phyloP scores from a whole-genome alignment of 1,139 yeast species.

The Kodamaea suecica region DNA sequence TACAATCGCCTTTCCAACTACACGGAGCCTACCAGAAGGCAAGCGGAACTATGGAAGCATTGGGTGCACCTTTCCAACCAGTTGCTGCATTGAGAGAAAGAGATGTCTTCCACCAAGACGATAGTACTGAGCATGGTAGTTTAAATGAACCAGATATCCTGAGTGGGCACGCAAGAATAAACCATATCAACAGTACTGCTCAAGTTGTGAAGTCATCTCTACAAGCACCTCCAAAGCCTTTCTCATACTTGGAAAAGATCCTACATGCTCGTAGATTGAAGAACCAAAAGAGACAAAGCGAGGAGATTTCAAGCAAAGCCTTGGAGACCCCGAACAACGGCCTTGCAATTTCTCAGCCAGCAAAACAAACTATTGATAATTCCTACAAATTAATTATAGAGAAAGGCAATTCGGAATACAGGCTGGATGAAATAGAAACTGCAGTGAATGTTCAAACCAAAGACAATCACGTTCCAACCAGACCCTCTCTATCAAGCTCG shows the following conservation, averaged over 20 bases:
- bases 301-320: neutral
- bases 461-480: no score
- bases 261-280: slow-evolving; percentile 16
- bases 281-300: slow-evolving; percentile 5
- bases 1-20: slow-evolving; percentile 12
- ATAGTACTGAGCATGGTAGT: no score
- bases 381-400: neutral
- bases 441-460: no score
- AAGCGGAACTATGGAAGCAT: neutral
- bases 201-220: no score
- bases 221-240: slow-evolving; percentile 6
- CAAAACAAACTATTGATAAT: neutral
- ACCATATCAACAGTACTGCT: no score
- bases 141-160: no score
- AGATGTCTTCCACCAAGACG: no score
- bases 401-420: neutral
- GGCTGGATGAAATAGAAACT: neutral
- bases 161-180: no score
- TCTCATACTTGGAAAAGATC: slow-evolving; percentile 33
- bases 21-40: neutral
- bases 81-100: neutral
- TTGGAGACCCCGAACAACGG: slow-evolving; percentile 1
- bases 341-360: neutral
- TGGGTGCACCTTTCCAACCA: slow-evolving; percentile 4
- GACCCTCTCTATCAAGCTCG: no score